Conservation (phyloP, 192 early-diverging fungal genomes). For the Ambispora gerdemannii region DNA sequence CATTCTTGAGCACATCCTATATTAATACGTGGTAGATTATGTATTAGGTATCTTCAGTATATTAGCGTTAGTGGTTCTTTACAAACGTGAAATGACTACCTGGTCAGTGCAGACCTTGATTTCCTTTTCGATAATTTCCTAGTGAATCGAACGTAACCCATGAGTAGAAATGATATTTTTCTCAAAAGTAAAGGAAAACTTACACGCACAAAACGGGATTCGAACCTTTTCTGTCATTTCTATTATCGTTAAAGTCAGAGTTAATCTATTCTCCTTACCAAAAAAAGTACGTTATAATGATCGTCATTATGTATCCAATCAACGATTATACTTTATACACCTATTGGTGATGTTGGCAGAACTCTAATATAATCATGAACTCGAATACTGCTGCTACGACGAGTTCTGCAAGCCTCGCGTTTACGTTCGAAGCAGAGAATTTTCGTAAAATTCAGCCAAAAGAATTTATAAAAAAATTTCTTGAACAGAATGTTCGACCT, state of each 20-base stretch:
- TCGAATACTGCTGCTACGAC: no score
- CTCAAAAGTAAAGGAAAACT: neutral
- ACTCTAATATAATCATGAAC: no score
- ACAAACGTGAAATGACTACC: neutral
- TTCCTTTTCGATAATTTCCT: slow-evolving; percentile 4
- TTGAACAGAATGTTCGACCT: slow-evolving; percentile 73
- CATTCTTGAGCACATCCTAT: slow-evolving; percentile 22
- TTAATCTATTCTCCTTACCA: no score
- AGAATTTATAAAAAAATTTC: slow-evolving; percentile 84
- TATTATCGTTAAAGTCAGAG: no score
- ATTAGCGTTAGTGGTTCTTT: no score
- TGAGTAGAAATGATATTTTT: no score
- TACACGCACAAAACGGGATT: neutral
- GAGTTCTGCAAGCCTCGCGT: neutral
- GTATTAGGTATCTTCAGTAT: no score
- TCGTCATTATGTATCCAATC: no score
- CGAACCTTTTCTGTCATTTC: slow-evolving; percentile 11
- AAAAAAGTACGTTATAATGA: no score
- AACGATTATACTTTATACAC: no score
- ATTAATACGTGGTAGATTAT: neutral
- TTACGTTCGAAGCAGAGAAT: slow-evolving; percentile 54
- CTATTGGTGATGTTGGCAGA: no score
- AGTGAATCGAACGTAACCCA: neutral
- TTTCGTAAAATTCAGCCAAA: slow-evolving; percentile 85
- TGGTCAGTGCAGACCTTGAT: slow-evolving; percentile 23